Evolutionary conservation across 352 stramenopile species (phyloP).

Genomic region (Phytophthora brassicae): DNA sequence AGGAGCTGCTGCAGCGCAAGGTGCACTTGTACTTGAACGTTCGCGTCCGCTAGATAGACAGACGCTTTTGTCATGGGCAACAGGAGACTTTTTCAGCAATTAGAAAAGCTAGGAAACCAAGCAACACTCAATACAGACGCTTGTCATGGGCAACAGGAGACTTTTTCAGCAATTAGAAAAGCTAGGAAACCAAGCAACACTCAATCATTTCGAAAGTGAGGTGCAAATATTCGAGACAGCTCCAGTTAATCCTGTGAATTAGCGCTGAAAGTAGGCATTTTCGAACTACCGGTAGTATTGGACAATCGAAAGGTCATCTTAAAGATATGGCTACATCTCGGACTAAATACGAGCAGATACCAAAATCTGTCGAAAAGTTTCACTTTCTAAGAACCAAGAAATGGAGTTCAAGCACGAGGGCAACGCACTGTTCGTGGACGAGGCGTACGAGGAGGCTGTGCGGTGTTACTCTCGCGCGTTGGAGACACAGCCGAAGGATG

Average conservation of each 20-base stretch:
- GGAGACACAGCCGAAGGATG: slow-evolving; percentile 37
- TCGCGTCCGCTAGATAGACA: slow-evolving; percentile 49
- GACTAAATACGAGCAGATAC: background rate
- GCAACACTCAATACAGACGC: background rate
- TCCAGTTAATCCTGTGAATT: too few relatives aligned
- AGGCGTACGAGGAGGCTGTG: slow-evolving; percentile 68
- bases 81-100: slow-evolving; percentile 9
- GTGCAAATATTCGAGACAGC: too few relatives aligned
- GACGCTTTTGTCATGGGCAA: background rate
- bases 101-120: slow-evolving; percentile 7
- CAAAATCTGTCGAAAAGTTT: background rate
- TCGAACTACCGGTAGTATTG: too few relatives aligned
- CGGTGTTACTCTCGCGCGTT: slow-evolving; percentile 54
- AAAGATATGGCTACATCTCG: background rate
- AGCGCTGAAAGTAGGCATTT: too few relatives aligned
- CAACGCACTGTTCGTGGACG: slow-evolving; percentile 86
- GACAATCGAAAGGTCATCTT: too few relatives aligned
- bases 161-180: slow-evolving; percentile 6
- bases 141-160: background rate
- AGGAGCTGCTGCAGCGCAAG: slow-evolving; percentile 62
- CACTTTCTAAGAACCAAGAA: slow-evolving; percentile 8
- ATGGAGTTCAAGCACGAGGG: slow-evolving; percentile 77
- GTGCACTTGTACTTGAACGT: slow-evolving; percentile 89
- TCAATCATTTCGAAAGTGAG: too few relatives aligned
- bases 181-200: slow-evolving; percentile 6